These are phyloP conservation scores for Penicillium psychrosexuale DNA, from an alignment of 2,329 filamentous ascomycete genomes.

Conservation along the genomic window DNA sequence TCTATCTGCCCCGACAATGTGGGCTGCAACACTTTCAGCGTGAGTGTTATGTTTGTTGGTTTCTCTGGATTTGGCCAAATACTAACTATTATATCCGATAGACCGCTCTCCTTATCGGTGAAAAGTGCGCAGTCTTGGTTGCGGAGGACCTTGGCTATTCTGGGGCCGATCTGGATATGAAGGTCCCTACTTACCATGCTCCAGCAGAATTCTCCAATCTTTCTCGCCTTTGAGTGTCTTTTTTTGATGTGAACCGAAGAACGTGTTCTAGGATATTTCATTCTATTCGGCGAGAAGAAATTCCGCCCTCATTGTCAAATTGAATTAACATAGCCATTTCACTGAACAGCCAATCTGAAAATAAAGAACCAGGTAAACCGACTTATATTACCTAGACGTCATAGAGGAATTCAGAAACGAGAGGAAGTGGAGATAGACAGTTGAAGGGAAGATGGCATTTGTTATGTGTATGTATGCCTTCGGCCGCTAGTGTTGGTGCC, in stretches of 20 bases:
- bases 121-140: slow-evolving; percentile 68
- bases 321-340: neutral
- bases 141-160: slow-evolving; percentile 73
- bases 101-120: slow-evolving; percentile 70
- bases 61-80: neutral
- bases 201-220: slow-evolving; percentile 39
- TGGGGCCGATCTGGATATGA: slow-evolving; percentile 72
- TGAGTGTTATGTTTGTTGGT: slow-evolving; percentile 19
- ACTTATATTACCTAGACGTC: too few species aligned
- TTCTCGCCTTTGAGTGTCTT: slow-evolving; percentile 23
- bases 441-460: too few species aligned
- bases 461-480: too few species aligned
- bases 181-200: slow-evolving; percentile 62
- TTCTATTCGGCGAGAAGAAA: neutral
- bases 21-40: slow-evolving; percentile 61
- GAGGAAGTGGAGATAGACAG: too few species aligned
- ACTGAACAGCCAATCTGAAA: neutral
- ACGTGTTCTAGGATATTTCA: neutral
- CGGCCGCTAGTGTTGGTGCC: too few species aligned
- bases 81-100: slow-evolving; percentile 30
- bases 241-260: neutral
- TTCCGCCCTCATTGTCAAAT: too few species aligned
- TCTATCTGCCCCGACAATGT: slow-evolving; percentile 77
- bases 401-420: too few species aligned
- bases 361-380: too few species aligned